Base-by-base conservation (phyloP, 352 stramenopile species). In the Phytophthora pisi region DNA sequence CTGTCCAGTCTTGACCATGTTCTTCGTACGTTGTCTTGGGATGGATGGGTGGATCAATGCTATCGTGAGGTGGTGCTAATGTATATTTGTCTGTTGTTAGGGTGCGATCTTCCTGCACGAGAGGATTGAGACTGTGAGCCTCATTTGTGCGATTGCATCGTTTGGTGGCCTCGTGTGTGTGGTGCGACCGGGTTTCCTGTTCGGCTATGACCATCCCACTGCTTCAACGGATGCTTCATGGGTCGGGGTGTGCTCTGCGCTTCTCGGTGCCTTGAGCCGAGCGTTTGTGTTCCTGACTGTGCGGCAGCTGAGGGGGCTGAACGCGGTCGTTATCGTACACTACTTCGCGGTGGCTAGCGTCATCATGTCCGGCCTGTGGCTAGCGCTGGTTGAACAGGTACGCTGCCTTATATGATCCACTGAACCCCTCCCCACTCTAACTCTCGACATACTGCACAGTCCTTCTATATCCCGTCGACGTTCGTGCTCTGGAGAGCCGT, bases 301-400 rank as follows among this genome's bases (percentile, higher is more conserved):
- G 31, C 79, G 81, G 5, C 70, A 81, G 31, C 54, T 90, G 4
- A 75, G 88, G 43, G 45, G 43, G 2, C 16, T 92, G 9, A 61
- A 83, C 50, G 66, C 72, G 8, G 70, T 88, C 16, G 75, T 86
- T 0, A 79, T 90, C 52, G 69, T 84, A 15, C 78, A 90, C 61
- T 92, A 89, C 68, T 89, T 84, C 31, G 70, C 83, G 10, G 51
- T 89, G n/a, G 74, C 78, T 16, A 85, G 71, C 57, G 57, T 81
- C 16, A 55, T 81, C 7, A 59, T 74, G 6, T 69, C 83, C 9
- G 30, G 72, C 9, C 16, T 82, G 28, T 90, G 71, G 64, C 46
- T 87, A 16, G 36, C 64, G 7, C 28, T 87, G 10, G 68, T 87
- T 52, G 68, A 89, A n/a, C 60, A 76, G 53, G 79, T 88, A 72